These are phyloP conservation scores for Epichloe brachyelytri DNA, from an alignment of 2,329 filamentous ascomycete genomes.

Conservation along the genomic window DNA sequence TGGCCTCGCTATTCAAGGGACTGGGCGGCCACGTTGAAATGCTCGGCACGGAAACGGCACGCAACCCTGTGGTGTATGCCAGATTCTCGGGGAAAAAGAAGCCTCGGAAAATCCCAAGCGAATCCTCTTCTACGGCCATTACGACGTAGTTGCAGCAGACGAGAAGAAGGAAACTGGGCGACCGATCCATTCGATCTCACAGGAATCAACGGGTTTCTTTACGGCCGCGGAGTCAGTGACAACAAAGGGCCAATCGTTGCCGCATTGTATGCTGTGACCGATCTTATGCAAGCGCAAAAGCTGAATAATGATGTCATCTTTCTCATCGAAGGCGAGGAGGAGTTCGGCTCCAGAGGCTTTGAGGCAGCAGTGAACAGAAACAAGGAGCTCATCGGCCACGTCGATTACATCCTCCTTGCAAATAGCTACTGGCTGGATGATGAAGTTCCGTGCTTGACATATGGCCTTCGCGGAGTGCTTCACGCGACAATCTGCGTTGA, in stretches of 20 bases:
- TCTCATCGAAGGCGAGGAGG: conserved; percentile 92
- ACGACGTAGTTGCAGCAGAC: conserved; percentile 90
- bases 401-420: conserved; percentile 89
- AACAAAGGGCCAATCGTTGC: conserved; percentile 96
- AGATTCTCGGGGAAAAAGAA: conserved; percentile 68
- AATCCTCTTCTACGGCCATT: conserved; percentile 94
- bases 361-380: conserved; percentile 67
- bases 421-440: conserved; percentile 99
- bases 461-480: conserved; percentile 84
- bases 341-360: conserved; percentile 86
- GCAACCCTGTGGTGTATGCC: conserved; percentile 89
- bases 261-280: conserved; percentile 84
- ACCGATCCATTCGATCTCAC: conserved; percentile 82
- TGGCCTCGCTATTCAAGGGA: conserved; percentile 82
- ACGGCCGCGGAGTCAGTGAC: conserved; percentile 91
- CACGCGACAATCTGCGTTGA: conserved; percentile 85
- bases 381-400: conserved; percentile 72
- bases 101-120: conserved; percentile 60
- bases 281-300: conserved; percentile 70
- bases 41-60: conserved; percentile 64
- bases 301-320: conserved; percentile 85
- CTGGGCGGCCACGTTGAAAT: conserved; percentile 83
- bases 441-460: conserved; percentile 87
- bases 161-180: conserved; percentile 70
- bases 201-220: conserved; percentile 83